A percentile compares a stretch with the other conserved stretches of the same genome.
Evolutionary conservation across 129 eudicot species (phyloP).

Genomic region (Lonicera japonica): DNA sequence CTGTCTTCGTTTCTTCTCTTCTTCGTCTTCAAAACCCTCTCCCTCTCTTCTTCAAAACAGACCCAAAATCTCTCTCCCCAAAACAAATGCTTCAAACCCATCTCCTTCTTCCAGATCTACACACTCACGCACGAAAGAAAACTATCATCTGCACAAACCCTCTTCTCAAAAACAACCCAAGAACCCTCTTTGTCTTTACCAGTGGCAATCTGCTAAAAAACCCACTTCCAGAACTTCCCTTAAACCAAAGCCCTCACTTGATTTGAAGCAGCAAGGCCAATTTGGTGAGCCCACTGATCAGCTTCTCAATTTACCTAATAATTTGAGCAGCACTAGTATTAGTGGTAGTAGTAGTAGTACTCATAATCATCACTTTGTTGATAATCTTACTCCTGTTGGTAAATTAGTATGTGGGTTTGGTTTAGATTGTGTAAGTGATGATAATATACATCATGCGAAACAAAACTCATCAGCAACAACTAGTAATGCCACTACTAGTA

Average conservation of each 20-base stretch:
- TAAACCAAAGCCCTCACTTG: constrained; percentile 1
- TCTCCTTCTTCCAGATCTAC: constrained; percentile 15
- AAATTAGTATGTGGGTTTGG: constrained; percentile 35
- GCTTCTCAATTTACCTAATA: background rate
- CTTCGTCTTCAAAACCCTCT: constrained; percentile 8
- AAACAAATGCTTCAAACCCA: constrained; percentile 12
- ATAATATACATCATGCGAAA: constrained; percentile 6
- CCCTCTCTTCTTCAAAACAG: background rate
- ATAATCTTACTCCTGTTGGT: constrained; percentile 47
- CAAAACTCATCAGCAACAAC: constrained; percentile 10
- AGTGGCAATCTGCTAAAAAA: constrained; percentile 15
- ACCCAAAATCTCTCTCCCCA: constrained; percentile 16
- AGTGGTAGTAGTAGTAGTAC: too few relatives aligned
- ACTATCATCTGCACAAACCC: constrained; percentile 14
- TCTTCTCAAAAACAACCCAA: constrained; percentile 10
- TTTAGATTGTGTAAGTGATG: constrained; percentile 17
- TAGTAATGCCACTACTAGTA: constrained; percentile 7
- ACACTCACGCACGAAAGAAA: constrained; percentile 7
- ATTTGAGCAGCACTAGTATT: too few relatives aligned
- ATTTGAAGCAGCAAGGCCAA: background rate
- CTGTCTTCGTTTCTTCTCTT: constrained; percentile 21
- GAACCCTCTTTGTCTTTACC: constrained; percentile 10
- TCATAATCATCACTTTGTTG: constrained; percentile 20
- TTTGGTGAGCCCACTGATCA: too few relatives aligned
- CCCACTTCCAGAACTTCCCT: constrained; percentile 1